A percentile compares a stretch with the other conserved stretches of the same genome.
These are phyloP conservation scores for Panus rudis DNA, from an alignment of 768 basidiomycete species.

Conservation along the genomic window DNA sequence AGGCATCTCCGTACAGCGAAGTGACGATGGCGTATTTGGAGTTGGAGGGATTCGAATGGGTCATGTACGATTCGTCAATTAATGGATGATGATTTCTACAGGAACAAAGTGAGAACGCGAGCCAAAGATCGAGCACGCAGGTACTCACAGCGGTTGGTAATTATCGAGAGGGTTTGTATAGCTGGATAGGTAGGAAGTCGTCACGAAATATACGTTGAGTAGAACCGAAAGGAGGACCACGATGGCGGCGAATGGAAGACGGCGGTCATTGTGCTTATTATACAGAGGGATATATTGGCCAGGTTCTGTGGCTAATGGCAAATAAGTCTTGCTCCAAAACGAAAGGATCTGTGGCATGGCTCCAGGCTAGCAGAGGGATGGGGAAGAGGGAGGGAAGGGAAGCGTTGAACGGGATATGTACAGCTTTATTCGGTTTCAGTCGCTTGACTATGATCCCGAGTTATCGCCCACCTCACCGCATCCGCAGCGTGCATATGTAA, in stretches of 20 bases:
- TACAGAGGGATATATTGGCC: not conserved
- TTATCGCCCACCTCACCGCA: too few relatives aligned
- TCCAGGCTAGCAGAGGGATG: too few relatives aligned
- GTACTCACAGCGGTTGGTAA: not conserved
- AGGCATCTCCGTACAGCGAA: slow-evolving; percentile 26
- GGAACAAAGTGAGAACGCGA: not conserved
- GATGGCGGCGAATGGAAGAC: not conserved
- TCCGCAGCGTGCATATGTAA: too few relatives aligned
- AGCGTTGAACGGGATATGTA: too few relatives aligned
- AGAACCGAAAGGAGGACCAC: not conserved
- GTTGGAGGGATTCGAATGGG: not conserved
- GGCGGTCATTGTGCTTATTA: not conserved
- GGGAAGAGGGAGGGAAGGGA: too few relatives aligned
- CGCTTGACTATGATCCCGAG: too few relatives aligned
- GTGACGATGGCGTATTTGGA: slow-evolving; percentile 22
- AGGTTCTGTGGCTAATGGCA: not conserved
- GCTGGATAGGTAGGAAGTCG: not conserved
- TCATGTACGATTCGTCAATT: not conserved
- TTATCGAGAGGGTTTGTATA: not conserved
- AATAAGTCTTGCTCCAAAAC: not conserved
- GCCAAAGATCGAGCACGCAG: not conserved
- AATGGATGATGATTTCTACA: not conserved
- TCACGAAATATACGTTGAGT: not conserved
- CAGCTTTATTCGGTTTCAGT: too few relatives aligned
- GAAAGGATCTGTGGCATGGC: not conserved